These are phyloP conservation scores for Verticillium dahliae DNA, from an alignment of 2,329 filamentous ascomycete genomes.

Conservation along the genomic window DNA sequence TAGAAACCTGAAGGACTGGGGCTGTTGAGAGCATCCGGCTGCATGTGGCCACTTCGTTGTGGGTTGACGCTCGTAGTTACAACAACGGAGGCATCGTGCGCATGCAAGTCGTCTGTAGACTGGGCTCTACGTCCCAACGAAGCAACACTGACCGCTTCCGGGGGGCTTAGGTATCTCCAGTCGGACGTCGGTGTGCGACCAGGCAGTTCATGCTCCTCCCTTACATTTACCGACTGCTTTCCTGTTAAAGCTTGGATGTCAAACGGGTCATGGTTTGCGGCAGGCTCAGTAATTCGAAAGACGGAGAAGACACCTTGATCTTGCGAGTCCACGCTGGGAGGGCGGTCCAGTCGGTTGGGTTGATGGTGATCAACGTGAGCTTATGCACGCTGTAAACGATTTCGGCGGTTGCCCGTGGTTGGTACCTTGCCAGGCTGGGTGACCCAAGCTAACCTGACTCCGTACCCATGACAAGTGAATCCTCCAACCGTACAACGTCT, in stretches of 20 bases:
- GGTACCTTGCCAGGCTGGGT: background rate
- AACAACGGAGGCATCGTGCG: background rate
- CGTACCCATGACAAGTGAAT: conserved; percentile 4
- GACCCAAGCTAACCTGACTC: conserved; percentile 1
- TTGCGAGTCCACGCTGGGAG: background rate
- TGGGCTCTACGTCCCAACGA: no score
- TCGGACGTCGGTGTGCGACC: no score
- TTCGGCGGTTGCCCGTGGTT: background rate
- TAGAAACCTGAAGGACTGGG: background rate
- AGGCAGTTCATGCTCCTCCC: no score
- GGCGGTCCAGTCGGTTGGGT: background rate
- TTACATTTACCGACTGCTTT: no score
- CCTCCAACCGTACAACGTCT: background rate
- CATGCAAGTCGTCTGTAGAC: no score
- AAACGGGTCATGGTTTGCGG: background rate
- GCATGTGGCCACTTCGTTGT: no score
- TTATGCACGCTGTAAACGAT: background rate
- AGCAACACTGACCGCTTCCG: no score
- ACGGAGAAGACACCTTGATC: background rate
- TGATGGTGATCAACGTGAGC: background rate
- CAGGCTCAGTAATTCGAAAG: background rate
- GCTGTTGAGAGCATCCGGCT: no score
- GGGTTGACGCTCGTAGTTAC: no score
- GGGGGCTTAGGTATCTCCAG: no score
- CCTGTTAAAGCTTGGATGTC: background rate